Conservation (phyloP, 1,284 basidiomycete species). For the Cryptococcus deneoformans region DNA sequence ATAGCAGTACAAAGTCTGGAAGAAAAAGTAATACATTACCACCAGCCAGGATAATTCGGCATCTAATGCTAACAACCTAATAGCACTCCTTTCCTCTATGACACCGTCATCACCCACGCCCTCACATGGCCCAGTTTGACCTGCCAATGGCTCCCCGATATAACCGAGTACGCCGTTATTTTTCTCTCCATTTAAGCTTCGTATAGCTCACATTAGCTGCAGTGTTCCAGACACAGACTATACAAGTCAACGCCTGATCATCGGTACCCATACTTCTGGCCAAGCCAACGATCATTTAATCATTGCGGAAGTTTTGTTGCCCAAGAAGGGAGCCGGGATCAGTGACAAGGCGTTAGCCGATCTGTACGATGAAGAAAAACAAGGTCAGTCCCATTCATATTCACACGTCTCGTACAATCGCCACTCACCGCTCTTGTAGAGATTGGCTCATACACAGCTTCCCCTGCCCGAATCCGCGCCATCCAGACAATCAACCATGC, state of each 20-base stretch:
- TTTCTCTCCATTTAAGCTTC: not conserved
- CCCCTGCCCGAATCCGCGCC: constrained; percentile 76
- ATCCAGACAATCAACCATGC: constrained; percentile 94
- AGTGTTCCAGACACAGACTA: constrained; percentile 81
- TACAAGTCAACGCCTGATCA: constrained; percentile 85
- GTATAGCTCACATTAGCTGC: not conserved
- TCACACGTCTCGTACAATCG: not conserved
- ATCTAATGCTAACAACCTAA: not conserved
- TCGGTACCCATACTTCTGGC: constrained; percentile 96
- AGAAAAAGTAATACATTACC: constrained; percentile 65
- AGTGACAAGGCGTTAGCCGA: constrained; percentile 70
- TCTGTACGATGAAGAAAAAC: constrained; percentile 85
- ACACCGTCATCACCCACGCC: constrained; percentile 95
- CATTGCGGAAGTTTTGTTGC: constrained; percentile 91
- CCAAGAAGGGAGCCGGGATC: constrained; percentile 58
- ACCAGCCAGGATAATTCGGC: not conserved
- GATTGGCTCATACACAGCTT: constrained; percentile 77
- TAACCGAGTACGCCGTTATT: constrained; percentile 63
- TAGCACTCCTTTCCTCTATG: constrained; percentile 88
- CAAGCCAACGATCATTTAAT: constrained; percentile 95
- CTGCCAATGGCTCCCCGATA: constrained; percentile 99
- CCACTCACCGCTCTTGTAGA: constrained; percentile 52
- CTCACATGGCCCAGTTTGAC: constrained; percentile 98
- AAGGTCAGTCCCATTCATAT: constrained; percentile 51
- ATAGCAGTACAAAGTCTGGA: constrained; percentile 59